Evolutionary conservation across 1,139 yeast species (phyloP).

Genomic region (Ogataea hybrid): DNA sequence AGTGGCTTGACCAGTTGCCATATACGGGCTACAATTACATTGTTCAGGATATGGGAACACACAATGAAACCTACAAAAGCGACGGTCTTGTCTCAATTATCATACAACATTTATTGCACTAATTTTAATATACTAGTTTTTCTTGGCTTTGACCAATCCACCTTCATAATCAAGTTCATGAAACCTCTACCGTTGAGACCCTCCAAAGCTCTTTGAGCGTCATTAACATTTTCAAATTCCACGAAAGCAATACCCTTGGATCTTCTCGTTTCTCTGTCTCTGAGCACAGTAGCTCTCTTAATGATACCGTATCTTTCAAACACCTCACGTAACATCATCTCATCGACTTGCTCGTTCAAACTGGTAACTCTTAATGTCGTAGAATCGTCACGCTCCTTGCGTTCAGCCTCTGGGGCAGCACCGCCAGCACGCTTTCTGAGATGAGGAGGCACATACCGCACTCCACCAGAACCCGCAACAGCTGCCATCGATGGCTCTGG

Average conservation of each 20-base stretch:
- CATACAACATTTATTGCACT: slow-evolving; percentile 5
- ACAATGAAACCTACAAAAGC: slow-evolving; percentile 32
- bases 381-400: slow-evolving; percentile 72
- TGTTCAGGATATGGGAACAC: slow-evolving; percentile 30
- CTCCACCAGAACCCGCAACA: slow-evolving; percentile 13
- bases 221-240: slow-evolving; percentile 64
- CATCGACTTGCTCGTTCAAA: slow-evolving; percentile 82
- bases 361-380: slow-evolving; percentile 90
- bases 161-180: slow-evolving; percentile 83
- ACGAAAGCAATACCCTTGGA: slow-evolving; percentile 98
- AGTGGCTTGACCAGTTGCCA: slow-evolving; percentile 19
- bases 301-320: slow-evolving; percentile 72
- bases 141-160: slow-evolving; percentile 49
- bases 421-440: slow-evolving; percentile 25
- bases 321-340: slow-evolving; percentile 76
- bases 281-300: slow-evolving; percentile 79
- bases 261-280: slow-evolving; percentile 91
- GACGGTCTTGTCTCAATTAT: slow-evolving; percentile 19
- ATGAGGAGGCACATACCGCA: slow-evolving; percentile 20
- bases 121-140: slow-evolving; percentile 9
- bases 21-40: slow-evolving; percentile 5
- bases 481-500: slow-evolving; percentile 32
- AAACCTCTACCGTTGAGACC: slow-evolving; percentile 87
- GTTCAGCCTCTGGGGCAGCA: slow-evolving; percentile 31
- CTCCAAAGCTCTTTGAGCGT: slow-evolving; percentile 79